phyloP scores from a whole-genome alignment of 805 yeast genomes.

The Ogataea glucozyma region DNA sequence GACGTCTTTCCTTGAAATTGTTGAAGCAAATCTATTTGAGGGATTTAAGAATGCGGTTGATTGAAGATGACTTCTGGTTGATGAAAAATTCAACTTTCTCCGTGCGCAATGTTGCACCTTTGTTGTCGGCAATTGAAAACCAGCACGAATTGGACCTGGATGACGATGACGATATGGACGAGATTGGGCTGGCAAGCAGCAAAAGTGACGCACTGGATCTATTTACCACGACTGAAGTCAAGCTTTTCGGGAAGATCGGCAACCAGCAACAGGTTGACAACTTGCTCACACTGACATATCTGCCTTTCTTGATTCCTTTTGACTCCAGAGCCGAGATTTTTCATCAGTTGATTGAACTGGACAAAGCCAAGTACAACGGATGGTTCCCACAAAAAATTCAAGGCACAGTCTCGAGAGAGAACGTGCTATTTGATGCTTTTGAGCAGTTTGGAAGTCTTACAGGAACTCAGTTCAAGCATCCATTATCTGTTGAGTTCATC shows the following conservation, averaged over 20 bases:
- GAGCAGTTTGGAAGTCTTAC: slow-evolving; percentile 48
- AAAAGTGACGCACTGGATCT: slow-evolving; percentile 14
- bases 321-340: slow-evolving; percentile 71
- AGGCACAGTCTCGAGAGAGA: slow-evolving; percentile 68
- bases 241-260: slow-evolving; percentile 18
- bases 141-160: slow-evolving; percentile 14
- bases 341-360: slow-evolving; percentile 59
- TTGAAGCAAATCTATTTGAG: slow-evolving; percentile 65
- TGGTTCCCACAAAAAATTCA: slow-evolving; percentile 29
- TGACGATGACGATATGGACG: slow-evolving; percentile 11
- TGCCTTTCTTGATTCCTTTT: slow-evolving; percentile 83
- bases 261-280: slow-evolving; percentile 33
- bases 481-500: slow-evolving; percentile 62
- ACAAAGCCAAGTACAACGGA: slow-evolving; percentile 37
- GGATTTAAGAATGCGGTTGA: slow-evolving; percentile 59
- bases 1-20: slow-evolving; percentile 46
- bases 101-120: slow-evolving; percentile 20
- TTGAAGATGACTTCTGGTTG: slow-evolving; percentile 58
- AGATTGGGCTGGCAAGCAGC: not conserved
- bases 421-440: slow-evolving; percentile 75
- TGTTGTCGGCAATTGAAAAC: slow-evolving; percentile 22
- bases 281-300: slow-evolving; percentile 54
- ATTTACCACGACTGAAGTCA: slow-evolving; percentile 11
- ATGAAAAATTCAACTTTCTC: slow-evolving; percentile 25
- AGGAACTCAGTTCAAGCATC: slow-evolving; percentile 59